A percentile compares a stretch with the other conserved stretches of the same genome.
These are phyloP conservation scores for Dothiorella sarmentorum DNA, from an alignment of 2,329 filamentous ascomycete genomes.

Conservation along the genomic window DNA sequence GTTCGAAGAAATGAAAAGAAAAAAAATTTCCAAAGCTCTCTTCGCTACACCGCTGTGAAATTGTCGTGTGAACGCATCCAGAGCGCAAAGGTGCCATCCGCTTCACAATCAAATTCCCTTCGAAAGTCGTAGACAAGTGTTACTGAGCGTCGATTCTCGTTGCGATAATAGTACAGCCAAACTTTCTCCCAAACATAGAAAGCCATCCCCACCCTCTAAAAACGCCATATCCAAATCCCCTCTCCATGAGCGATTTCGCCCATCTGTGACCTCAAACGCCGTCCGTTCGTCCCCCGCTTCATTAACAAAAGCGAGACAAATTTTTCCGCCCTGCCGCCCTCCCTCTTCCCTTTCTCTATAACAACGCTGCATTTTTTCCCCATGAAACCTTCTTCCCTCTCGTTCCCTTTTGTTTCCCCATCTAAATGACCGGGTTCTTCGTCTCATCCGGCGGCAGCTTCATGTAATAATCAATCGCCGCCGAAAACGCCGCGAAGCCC, in stretches of 20 bases:
- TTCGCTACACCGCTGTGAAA: too few relatives aligned
- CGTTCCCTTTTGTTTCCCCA: background rate
- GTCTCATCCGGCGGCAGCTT: constrained; percentile 40
- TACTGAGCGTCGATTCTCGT: constrained; percentile 1
- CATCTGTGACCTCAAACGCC: too few relatives aligned
- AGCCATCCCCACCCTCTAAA: constrained; percentile 18
- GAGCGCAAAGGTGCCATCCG: too few relatives aligned
- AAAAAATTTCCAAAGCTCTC: too few relatives aligned
- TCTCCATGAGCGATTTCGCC: too few relatives aligned
- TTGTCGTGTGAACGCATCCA: background rate
- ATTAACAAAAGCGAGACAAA: too few relatives aligned
- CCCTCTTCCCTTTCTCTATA: background rate
- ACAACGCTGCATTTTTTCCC: background rate
- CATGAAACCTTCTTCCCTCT: background rate
- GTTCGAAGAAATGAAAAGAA: too few relatives aligned
- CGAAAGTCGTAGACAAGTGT: background rate
- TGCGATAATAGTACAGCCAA: background rate
- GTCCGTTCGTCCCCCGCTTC: too few relatives aligned
- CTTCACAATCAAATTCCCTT: too few relatives aligned
- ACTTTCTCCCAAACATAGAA: background rate
- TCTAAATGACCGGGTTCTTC: constrained; percentile 37
- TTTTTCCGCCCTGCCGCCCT: too few relatives aligned
- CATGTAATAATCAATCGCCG: constrained; percentile 92
- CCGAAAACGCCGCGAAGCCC: constrained; percentile 89
- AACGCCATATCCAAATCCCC: background rate